Conservation (phyloP, 2,329 filamentous ascomycete species). For the Pseudopyrenochaeta lycopersici region DNA sequence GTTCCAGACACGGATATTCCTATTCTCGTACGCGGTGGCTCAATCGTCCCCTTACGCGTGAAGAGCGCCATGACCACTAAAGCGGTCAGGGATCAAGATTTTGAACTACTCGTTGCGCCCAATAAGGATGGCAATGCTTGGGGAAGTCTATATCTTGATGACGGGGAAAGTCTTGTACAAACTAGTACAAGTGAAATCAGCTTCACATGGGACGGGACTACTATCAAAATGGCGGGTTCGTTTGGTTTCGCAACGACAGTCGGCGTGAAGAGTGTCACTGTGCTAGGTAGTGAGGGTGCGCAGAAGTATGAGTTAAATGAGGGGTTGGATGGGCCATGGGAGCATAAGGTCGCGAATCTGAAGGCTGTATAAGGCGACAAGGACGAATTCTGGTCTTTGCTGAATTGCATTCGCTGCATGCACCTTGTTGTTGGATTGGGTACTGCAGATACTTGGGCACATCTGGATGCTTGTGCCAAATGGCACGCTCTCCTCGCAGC, state of each 20-base stretch:
- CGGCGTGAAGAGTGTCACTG: conserved; percentile 31
- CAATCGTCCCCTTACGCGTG: conserved; percentile 67
- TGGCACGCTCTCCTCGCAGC: no score
- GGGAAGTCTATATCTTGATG: conserved; percentile 79
- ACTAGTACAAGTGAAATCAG: conserved; percentile 63
- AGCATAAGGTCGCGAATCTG: conserved; percentile 21
- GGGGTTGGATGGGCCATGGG: conserved; percentile 30
- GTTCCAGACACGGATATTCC: conserved; percentile 65
- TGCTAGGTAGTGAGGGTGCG: conserved; percentile 26
- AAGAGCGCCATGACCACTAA: conserved; percentile 68
- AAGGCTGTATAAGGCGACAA: conserved; percentile 1
- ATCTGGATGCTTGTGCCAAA: neutral
- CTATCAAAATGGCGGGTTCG: conserved; percentile 61
- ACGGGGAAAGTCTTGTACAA: conserved; percentile 74
- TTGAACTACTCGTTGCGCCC: conserved; percentile 76
- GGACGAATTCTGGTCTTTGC: neutral
- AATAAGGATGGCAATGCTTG: conserved; percentile 68
- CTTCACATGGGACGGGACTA: conserved; percentile 66
- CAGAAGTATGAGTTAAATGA: conserved; percentile 34
- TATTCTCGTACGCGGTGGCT: conserved; percentile 70
- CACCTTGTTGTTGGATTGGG: neutral
- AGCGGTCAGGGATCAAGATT: conserved; percentile 71
- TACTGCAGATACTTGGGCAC: neutral
- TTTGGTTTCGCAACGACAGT: conserved; percentile 60
- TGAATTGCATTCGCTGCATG: neutral